A percentile compares a stretch with the other conserved stretches of the same genome.
Evolutionary conservation across 2,329 filamentous ascomycete species (phyloP).

Genomic region (Pestalotiopsis sp.): DNA sequence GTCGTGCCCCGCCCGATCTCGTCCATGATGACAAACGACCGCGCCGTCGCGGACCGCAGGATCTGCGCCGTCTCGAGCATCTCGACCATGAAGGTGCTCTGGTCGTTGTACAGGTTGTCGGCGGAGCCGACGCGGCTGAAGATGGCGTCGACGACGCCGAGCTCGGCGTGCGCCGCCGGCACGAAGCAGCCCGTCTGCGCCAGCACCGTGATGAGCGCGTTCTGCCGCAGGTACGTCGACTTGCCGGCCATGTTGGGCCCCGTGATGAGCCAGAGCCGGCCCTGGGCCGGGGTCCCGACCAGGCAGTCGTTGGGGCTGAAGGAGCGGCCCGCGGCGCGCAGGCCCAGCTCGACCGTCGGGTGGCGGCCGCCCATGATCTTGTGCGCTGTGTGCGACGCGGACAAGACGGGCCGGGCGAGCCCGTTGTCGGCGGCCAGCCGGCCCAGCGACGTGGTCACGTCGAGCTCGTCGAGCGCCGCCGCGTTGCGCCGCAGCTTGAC

Average conservation of each 20-base stretch:
- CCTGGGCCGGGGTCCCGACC: conserved; percentile 67
- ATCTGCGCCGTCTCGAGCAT: conserved; percentile 97
- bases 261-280: conserved; percentile 67
- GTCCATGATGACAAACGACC: conserved; percentile 96
- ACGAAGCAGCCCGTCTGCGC: conserved; percentile 93
- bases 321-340: conserved; percentile 74
- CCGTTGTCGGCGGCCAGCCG: conserved; percentile 72
- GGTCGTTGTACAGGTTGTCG: conserved; percentile 90
- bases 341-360: conserved; percentile 84
- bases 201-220: conserved; percentile 89
- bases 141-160: conserved; percentile 93
- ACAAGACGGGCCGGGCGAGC: conserved; percentile 71
- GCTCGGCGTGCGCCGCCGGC: conserved; percentile 79
- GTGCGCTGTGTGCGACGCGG: conserved; percentile 52
- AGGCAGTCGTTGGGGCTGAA: conserved; percentile 88
- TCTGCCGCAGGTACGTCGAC: conserved; percentile 92
- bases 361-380: conserved; percentile 85
- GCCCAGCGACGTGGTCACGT: conserved; percentile 86
- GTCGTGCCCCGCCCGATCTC: conserved; percentile 95
- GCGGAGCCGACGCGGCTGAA: conserved; percentile 93
- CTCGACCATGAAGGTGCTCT: conserved; percentile 99
- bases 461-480: conserved; percentile 87
- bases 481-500: conserved; percentile 88
- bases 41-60: conserved; percentile 76
- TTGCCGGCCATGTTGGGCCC: conserved; percentile 99